Percentiles rank a stretch among this genome's conserved stretches.
Evolutionary conservation across 2,329 filamentous ascomycete species (phyloP).

Genomic region (Fusarium humuli): DNA sequence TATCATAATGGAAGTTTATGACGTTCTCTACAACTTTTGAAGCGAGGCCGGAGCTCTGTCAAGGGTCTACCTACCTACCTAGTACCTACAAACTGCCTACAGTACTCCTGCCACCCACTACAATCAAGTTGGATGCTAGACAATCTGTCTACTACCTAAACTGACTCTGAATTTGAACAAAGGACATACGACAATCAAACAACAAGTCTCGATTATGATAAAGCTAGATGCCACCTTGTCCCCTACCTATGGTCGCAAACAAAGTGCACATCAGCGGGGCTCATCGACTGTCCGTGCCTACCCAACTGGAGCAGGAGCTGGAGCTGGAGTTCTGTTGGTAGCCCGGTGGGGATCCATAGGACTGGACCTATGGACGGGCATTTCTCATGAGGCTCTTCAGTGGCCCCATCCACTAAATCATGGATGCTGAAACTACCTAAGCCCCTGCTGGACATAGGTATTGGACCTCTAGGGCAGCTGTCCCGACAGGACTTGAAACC

Average conservation of each 20-base stretch:
- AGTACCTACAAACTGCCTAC: background rate
- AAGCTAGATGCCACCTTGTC: background rate
- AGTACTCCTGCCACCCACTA: no score
- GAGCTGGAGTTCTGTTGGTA: constrained; percentile 6
- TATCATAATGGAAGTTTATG: background rate
- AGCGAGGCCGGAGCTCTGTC: background rate
- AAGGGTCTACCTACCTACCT: background rate
- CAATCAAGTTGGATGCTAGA: background rate
- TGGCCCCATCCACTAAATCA: constrained; percentile 27
- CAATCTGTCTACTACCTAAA: background rate
- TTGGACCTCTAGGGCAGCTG: background rate
- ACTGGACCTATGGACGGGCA: background rate
- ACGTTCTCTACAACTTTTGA: background rate
- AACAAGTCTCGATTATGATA: background rate
- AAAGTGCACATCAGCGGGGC: constrained; percentile 26
- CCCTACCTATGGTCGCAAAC: background rate
- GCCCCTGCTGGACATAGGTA: background rate
- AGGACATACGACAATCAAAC: background rate
- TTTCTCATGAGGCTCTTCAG: constrained; percentile 36
- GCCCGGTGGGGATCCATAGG: background rate
- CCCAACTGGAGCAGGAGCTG: background rate
- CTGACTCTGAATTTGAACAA: background rate
- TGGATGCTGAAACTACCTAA: constrained; percentile 2
- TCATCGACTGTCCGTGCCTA: constrained; percentile 5
- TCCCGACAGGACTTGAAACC: background rate